Evolutionary conservation across 2,329 filamentous ascomycete genomes (phyloP), one percentile per base, ranked within the genome.

Genomic region (Grosmannia serpens): DNA sequence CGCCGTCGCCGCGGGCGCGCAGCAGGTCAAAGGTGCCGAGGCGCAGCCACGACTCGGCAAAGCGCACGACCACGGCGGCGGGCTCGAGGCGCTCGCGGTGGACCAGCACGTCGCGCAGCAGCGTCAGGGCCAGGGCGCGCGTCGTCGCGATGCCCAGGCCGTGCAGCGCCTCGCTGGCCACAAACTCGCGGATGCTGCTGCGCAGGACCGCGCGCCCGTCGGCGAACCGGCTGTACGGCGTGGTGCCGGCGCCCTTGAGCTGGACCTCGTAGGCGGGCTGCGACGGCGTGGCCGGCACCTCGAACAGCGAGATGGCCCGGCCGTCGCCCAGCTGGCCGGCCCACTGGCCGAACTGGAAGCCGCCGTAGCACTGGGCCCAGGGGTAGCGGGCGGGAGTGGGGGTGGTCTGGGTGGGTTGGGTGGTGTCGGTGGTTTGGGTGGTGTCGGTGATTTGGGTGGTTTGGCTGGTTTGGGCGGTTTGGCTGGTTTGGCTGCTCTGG

Each of bases 321-420:
- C 94, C 94, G 69, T 99, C 94, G 49, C 94, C 94, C 1, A 99
- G 82, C 71, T 99, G 94, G 7, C 94, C 91, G 4, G 94, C 94
- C 92, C 92, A 99, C 64, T 88, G 84, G 7, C 94, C 94, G 69
- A 86, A 84, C 68, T 85, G 79, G 67, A 81, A 84, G 59, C 92
- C 92, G 59, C 94, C 94, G 70, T 99, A 99, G 74, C 94, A 97
- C 73, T 99, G 94, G 35, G 94, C 91, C 94, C 94, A 99, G 0
- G 94, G 92, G 70, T 99, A 99, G 50, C 94, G 84, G 24, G 88
- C 87, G 59, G 83, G 51, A 33, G 35, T 4, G 13, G 13, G 10
- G 29, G 5, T 31, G 29, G n/a, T n/a, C n/a, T n/a, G n/a, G n/a
- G n/a, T n/a, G n/a, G n/a, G n/a, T n/a, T n/a, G 33, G 33, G 4